These are phyloP conservation scores for Claviceps purpurea DNA, from an alignment of 2,329 filamentous ascomycete species.

Conservation along the genomic window DNA sequence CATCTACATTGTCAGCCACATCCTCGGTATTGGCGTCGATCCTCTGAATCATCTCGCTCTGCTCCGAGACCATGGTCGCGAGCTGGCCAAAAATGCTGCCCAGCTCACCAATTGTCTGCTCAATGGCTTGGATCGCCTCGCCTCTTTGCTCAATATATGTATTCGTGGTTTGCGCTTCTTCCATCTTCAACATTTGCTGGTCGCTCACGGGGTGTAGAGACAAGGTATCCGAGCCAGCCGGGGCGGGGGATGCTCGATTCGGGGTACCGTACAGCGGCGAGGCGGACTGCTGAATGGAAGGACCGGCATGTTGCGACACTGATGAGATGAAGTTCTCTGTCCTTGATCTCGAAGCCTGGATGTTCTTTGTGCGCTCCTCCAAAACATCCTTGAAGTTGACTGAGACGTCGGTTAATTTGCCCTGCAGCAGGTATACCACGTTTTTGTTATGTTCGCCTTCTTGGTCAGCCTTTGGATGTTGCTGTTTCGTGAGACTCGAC, in stretches of 20 bases:
- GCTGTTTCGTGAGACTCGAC: slow-evolving; percentile 63
- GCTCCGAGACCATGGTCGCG: slow-evolving; percentile 92
- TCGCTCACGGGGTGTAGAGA: slow-evolving; percentile 70
- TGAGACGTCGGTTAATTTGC: slow-evolving; percentile 81
- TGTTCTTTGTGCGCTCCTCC: slow-evolving; percentile 93
- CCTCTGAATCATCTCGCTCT: slow-evolving; percentile 93
- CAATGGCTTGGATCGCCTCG: slow-evolving; percentile 92
- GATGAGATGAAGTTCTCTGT: slow-evolving; percentile 95
- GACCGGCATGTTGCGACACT: slow-evolving; percentile 64
- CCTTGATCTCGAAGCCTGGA: slow-evolving; percentile 79
- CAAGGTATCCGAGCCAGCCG: slow-evolving; percentile 59
- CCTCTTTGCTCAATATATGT: slow-evolving; percentile 86
- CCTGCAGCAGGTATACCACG: slow-evolving; percentile 81
- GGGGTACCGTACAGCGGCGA: slow-evolving; percentile 80
- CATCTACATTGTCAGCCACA: slow-evolving; percentile 96
- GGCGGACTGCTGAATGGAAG: slow-evolving; percentile 57
- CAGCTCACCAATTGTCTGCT: slow-evolving; percentile 85
- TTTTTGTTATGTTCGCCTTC: slow-evolving; percentile 98
- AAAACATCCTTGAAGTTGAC: slow-evolving; percentile 96
- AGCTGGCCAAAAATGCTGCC: slow-evolving; percentile 86
- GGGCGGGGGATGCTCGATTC: slow-evolving; percentile 49
- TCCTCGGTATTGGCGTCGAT: slow-evolving; percentile 97
- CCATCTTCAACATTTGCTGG: slow-evolving; percentile 78
- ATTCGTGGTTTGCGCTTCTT: slow-evolving; percentile 81
- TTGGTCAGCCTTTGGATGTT: slow-evolving; percentile 61